phyloP scores from a whole-genome alignment of 2,329 filamentous ascomycete genomes.

The Huntiella abstrusa region DNA sequence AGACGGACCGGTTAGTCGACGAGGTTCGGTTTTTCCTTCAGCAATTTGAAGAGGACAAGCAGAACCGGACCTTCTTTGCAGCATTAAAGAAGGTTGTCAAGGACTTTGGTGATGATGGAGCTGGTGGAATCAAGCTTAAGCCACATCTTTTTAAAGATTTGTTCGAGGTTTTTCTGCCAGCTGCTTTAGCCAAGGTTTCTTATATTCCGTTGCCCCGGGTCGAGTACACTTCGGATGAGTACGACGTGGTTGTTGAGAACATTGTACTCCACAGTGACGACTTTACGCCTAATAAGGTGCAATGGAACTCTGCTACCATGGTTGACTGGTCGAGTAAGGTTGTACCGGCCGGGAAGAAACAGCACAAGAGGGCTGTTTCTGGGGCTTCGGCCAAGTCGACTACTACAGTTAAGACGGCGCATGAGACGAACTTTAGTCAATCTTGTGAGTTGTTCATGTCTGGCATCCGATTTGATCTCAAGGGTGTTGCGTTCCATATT shows the following conservation, averaged over 20 bases:
- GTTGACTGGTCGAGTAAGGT: conserved; percentile 89
- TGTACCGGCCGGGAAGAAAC: conserved; percentile 61
- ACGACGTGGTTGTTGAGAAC: conserved; percentile 87
- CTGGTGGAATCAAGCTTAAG: conserved; percentile 80
- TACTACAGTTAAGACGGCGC: background rate
- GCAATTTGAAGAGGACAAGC: conserved; percentile 74
- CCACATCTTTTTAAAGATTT: conserved; percentile 80
- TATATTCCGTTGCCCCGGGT: conserved; percentile 91
- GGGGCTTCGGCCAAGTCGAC: background rate
- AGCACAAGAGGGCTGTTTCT: conserved; percentile 37
- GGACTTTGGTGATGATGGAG: conserved; percentile 68
- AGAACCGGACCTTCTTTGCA: conserved; percentile 64
- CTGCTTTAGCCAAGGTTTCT: conserved; percentile 61
- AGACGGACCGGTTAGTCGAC: conserved; percentile 72
- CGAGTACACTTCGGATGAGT: conserved; percentile 67
- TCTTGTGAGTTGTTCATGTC: conserved; percentile 45
- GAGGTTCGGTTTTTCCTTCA: conserved; percentile 78
- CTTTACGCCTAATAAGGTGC: conserved; percentile 78
- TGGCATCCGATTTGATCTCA: conserved; percentile 81
- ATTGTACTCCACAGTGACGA: conserved; percentile 92
- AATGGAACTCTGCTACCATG: conserved; percentile 83
- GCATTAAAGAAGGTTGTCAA: conserved; percentile 71
- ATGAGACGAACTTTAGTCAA: background rate
- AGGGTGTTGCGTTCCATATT: conserved; percentile 83
- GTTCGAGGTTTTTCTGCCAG: conserved; percentile 68